A percentile compares a stretch with the other conserved stretches of the same genome.
Evolutionary conservation across 2,329 filamentous ascomycete species (phyloP).

Genomic region (Chaetomium strumarium): DNA sequence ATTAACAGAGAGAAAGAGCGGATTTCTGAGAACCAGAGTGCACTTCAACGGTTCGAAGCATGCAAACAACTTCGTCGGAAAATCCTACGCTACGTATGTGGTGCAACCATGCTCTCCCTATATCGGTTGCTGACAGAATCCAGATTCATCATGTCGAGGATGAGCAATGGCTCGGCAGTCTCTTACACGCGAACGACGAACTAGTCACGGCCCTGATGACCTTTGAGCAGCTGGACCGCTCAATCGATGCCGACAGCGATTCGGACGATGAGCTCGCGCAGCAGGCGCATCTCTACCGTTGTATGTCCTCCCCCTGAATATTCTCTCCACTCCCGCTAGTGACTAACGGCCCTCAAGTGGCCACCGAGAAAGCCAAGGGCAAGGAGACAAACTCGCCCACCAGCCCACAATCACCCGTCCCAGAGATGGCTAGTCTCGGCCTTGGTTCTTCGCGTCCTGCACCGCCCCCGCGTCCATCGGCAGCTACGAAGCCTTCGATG

Average conservation of each 20-base stretch:
- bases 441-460: slow-evolving; percentile 37
- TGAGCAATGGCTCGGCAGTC: slow-evolving; percentile 84
- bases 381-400: slow-evolving; percentile 42
- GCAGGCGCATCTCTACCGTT: slow-evolving; percentile 59
- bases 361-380: slow-evolving; percentile 46
- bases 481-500: slow-evolving; percentile 44
- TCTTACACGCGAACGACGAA: slow-evolving; percentile 92
- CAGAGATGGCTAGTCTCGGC: slow-evolving; percentile 41
- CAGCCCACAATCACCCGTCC: slow-evolving; percentile 29
- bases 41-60: slow-evolving; percentile 70
- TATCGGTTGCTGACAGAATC: neutral
- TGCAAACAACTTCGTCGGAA: slow-evolving; percentile 83
- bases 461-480: slow-evolving; percentile 43
- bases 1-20: slow-evolving; percentile 86
- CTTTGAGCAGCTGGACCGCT: slow-evolving; percentile 87
- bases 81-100: slow-evolving; percentile 71
- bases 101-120: neutral
- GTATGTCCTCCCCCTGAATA: slow-evolving; percentile 34
- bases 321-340: neutral
- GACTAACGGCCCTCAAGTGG: slow-evolving; percentile 38
- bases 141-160: slow-evolving; percentile 84
- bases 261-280: slow-evolving; percentile 63
- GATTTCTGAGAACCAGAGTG: slow-evolving; percentile 76
- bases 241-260: slow-evolving; percentile 69
- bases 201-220: slow-evolving; percentile 91